phyloP scores from a whole-genome alignment of 2,329 filamentous ascomycete species.

The Sarocladium oryzae region DNA sequence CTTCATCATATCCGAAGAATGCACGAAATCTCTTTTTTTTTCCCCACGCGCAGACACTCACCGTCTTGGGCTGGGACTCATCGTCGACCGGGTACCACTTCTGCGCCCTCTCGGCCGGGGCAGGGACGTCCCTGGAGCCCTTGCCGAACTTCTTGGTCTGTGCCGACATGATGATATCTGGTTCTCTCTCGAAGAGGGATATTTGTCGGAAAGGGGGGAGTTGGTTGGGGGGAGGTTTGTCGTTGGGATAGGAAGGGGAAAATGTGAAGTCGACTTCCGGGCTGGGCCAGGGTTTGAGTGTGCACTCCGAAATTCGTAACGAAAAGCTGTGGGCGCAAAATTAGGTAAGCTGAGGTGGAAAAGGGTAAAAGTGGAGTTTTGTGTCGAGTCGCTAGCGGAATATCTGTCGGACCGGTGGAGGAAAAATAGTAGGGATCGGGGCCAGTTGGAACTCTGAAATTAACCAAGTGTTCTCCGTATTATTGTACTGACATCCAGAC shows the following conservation, averaged over 20 bases:
- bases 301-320: slow-evolving; percentile 27
- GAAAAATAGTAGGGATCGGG: background rate
- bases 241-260: slow-evolving; percentile 21
- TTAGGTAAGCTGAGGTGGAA: slow-evolving; percentile 6
- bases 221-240: slow-evolving; percentile 16
- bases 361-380: background rate
- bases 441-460: too few species aligned
- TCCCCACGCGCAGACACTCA: slow-evolving; percentile 49
- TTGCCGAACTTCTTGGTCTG: slow-evolving; percentile 96
- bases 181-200: slow-evolving; percentile 38
- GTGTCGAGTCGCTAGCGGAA: background rate
- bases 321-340: slow-evolving; percentile 8
- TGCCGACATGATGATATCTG: slow-evolving; percentile 57
- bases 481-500: too few species aligned
- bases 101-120: slow-evolving; percentile 83
- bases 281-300: slow-evolving; percentile 19
- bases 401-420: background rate
- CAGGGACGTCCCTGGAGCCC: slow-evolving; percentile 86
- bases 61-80: slow-evolving; percentile 84
- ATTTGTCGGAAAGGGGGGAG: slow-evolving; percentile 28
- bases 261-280: slow-evolving; percentile 15
- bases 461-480: too few species aligned
- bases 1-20: slow-evolving; percentile 4
- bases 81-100: slow-evolving; percentile 99
- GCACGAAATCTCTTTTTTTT: background rate